Evolutionary conservation across 495 filamentous ascomycete genomes (phyloP).

Genomic region (Neurospora sp.): DNA sequence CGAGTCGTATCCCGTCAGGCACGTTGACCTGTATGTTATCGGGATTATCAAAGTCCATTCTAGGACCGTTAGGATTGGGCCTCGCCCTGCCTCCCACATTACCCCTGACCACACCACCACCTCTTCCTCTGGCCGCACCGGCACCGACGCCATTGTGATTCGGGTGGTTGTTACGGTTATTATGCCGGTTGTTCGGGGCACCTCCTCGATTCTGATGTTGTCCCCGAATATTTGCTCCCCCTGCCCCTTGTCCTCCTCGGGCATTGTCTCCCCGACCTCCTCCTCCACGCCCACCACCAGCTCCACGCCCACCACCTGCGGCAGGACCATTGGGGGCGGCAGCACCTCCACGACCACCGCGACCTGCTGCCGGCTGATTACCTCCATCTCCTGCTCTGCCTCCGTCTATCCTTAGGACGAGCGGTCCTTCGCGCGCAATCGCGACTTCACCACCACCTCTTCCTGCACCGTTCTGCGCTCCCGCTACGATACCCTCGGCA

Average conservation of each 20-base stretch:
- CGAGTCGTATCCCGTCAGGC: conserved; percentile 8
- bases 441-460: conserved; percentile 19
- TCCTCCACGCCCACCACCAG: not conserved
- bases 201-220: not conserved
- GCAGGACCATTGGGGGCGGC: conserved; percentile 24
- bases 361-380: conserved; percentile 19
- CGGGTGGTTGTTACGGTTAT: conserved; percentile 14
- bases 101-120: not conserved
- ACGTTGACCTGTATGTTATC: not conserved
- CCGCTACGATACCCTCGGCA: not conserved
- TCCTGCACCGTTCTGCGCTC: conserved; percentile 2
- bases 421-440: conserved; percentile 42
- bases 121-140: not conserved
- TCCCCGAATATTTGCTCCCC: conserved; percentile 3
- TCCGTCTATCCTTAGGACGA: conserved; percentile 42
- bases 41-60: not conserved
- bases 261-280: conserved; percentile 1
- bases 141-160: not conserved
- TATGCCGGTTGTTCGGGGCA: conserved; percentile 16
- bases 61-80: not conserved
- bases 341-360: conserved; percentile 14
- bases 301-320: not conserved
- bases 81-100: conserved; percentile 1
- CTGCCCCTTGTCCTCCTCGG: conserved; percentile 8
- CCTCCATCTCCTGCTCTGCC: not conserved